These are phyloP conservation scores for Alternaria sp. DNA, from an alignment of 2,329 filamentous ascomycete species.

Conservation along the genomic window DNA sequence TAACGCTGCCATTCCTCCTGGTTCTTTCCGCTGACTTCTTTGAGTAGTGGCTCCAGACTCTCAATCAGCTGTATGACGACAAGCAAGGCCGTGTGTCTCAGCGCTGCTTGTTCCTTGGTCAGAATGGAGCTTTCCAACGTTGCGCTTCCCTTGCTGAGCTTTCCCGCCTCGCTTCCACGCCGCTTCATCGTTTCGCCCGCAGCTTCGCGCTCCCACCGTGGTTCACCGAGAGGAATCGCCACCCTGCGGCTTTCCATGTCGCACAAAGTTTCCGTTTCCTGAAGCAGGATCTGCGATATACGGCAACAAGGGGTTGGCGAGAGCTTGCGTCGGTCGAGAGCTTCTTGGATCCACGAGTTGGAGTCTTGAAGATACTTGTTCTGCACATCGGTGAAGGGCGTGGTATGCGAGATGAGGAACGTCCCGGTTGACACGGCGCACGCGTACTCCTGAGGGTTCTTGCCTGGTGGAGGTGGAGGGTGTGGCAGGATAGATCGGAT, in stretches of 20 bases:
- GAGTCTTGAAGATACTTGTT: slow-evolving; percentile 85
- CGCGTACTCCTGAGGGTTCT: slow-evolving; percentile 68
- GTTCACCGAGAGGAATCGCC: slow-evolving; percentile 84
- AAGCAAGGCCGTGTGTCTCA: slow-evolving; percentile 80
- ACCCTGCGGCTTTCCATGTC: slow-evolving; percentile 77
- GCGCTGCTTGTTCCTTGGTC: slow-evolving; percentile 73
- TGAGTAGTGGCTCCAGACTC: slow-evolving; percentile 80
- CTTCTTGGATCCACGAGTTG: slow-evolving; percentile 81
- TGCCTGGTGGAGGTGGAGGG: slow-evolving; percentile 66
- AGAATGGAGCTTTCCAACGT: slow-evolving; percentile 60
- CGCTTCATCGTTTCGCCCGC: slow-evolving; percentile 55
- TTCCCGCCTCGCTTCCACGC: slow-evolving; percentile 62
- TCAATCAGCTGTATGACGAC: slow-evolving; percentile 86
- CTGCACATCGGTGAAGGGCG: slow-evolving; percentile 79
- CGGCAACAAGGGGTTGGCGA: slow-evolving; percentile 79
- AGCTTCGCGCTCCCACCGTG: slow-evolving; percentile 85
- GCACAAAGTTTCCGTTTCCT: slow-evolving; percentile 76
- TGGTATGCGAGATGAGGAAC: slow-evolving; percentile 83
- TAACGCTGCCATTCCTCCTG: slow-evolving; percentile 92
- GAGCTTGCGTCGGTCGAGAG: slow-evolving; percentile 75
- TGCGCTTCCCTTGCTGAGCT: slow-evolving; percentile 46
- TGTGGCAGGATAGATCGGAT: slow-evolving; percentile 85
- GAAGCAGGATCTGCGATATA: slow-evolving; percentile 78
- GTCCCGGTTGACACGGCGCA: slow-evolving; percentile 75
- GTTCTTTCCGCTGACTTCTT: slow-evolving; percentile 84